Conservation (phyloP, 192 early-diverging fungal species). For the Dissophora ornata region DNA sequence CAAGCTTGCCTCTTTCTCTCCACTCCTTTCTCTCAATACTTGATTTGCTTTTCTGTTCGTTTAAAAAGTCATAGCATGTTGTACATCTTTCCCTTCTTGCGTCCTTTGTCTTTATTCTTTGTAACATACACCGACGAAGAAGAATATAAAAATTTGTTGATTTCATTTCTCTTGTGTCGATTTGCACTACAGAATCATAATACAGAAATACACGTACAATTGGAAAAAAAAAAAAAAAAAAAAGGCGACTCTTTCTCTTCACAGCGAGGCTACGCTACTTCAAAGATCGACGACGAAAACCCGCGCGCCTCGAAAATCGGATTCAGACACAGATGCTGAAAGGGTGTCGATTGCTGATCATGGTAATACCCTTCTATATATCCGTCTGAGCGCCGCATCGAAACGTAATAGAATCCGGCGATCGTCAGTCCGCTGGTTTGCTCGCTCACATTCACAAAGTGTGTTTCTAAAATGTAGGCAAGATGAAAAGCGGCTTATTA, state of each 20-base stretch:
- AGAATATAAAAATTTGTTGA: too few species aligned
- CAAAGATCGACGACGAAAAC: slow-evolving; percentile 43
- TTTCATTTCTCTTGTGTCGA: too few species aligned
- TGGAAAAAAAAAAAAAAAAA: too few species aligned
- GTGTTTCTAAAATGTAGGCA: slow-evolving; percentile 56
- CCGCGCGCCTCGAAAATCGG: slow-evolving; percentile 48
- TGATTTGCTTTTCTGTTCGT: too few species aligned
- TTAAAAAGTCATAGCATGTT: too few species aligned
- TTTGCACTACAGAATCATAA: too few species aligned
- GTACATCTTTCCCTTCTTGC: too few species aligned
- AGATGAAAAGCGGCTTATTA: not conserved
- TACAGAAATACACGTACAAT: not conserved
- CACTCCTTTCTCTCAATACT: too few species aligned
- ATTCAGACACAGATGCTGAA: slow-evolving; percentile 46
- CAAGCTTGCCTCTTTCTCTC: not conserved
- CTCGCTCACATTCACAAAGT: slow-evolving; percentile 65
- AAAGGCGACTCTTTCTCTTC: too few species aligned
- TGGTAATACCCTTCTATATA: slow-evolving; percentile 65
- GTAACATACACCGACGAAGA: slow-evolving; percentile 5
- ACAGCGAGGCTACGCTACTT: too few species aligned
- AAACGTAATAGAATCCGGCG: slow-evolving; percentile 76
- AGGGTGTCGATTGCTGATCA: slow-evolving; percentile 52
- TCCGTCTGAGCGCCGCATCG: slow-evolving; percentile 69
- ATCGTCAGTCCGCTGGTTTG: slow-evolving; percentile 70
- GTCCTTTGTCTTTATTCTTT: slow-evolving; percentile 4